A percentile compares a stretch with the other conserved stretches of the same genome.
phyloP scores from a whole-genome alignment of 2,329 filamentous ascomycete species.

The Lecanicillium sp. region DNA sequence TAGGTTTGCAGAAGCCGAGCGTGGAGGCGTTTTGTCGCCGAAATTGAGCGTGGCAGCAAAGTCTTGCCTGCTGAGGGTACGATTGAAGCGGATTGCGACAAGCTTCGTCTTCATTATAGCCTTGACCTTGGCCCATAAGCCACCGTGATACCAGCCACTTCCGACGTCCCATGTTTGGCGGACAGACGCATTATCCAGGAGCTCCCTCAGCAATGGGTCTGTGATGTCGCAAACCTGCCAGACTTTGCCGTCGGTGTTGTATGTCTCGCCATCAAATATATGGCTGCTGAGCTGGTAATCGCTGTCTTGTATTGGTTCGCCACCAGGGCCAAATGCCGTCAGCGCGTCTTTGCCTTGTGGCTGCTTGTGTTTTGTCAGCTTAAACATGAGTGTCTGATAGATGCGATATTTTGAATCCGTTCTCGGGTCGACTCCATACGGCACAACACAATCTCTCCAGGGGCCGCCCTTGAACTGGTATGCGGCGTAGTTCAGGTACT shows the following conservation, averaged over 20 bases:
- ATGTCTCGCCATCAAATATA: slow-evolving; percentile 71
- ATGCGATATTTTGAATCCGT: slow-evolving; percentile 64
- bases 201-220: slow-evolving; percentile 60
- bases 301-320: slow-evolving; percentile 28
- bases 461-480: slow-evolving; percentile 92
- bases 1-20: slow-evolving; percentile 20
- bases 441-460: slow-evolving; percentile 81
- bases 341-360: slow-evolving; percentile 38
- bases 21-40: slow-evolving; percentile 25
- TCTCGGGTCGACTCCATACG: slow-evolving; percentile 80
- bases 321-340: slow-evolving; percentile 36
- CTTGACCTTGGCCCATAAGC: slow-evolving; percentile 74
- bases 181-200: slow-evolving; percentile 57
- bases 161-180: slow-evolving; percentile 50
- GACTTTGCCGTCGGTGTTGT: slow-evolving; percentile 74
- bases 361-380: slow-evolving; percentile 48
- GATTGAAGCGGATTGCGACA: slow-evolving; percentile 51
- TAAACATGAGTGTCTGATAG: slow-evolving; percentile 88
- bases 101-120: slow-evolving; percentile 86
- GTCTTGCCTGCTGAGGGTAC: slow-evolving; percentile 33
- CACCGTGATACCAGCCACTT: slow-evolving; percentile 80
- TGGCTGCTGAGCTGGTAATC: slow-evolving; percentile 48
- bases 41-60: slow-evolving; percentile 25
- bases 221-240: slow-evolving; percentile 93
- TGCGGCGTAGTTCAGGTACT: slow-evolving; percentile 73